phyloP scores from a whole-genome alignment of 2,329 filamentous ascomycete genomes.

The Phialemoniopsis sp. region DNA sequence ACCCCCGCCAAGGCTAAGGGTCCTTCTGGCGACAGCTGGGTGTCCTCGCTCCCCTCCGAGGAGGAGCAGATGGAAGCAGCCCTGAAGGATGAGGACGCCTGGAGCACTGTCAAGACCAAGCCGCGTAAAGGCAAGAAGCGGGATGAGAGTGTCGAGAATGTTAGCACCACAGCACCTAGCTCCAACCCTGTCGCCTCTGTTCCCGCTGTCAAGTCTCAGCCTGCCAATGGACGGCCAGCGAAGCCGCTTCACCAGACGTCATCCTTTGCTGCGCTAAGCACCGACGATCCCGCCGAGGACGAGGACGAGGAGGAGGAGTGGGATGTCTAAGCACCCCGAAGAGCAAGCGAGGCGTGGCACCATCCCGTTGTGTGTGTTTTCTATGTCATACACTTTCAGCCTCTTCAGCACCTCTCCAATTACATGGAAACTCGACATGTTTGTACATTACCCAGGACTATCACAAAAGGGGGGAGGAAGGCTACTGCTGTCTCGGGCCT shows the following conservation, averaged over 20 bases:
- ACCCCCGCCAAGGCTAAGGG: constrained; percentile 16
- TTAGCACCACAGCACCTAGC: constrained; percentile 13
- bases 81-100: constrained; percentile 45
- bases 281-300: constrained; percentile 32
- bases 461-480: background rate
- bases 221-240: constrained; percentile 20
- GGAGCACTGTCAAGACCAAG: constrained; percentile 54
- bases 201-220: constrained; percentile 15
- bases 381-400: too few species aligned
- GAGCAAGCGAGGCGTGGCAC: background rate
- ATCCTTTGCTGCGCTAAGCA: constrained; percentile 45
- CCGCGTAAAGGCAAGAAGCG: constrained; percentile 37
- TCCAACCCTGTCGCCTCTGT: constrained; percentile 13
- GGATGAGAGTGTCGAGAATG: constrained; percentile 24
- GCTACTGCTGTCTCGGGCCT: background rate
- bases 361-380: too few species aligned
- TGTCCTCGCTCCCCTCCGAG: constrained; percentile 51
- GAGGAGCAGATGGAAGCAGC: constrained; percentile 59
- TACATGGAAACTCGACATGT: too few species aligned
- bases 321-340: constrained; percentile 36
- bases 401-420: too few species aligned
- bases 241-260: constrained; percentile 31
- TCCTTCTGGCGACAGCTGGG: constrained; percentile 34
- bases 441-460: background rate
- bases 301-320: constrained; percentile 43